Conservation (phyloP, 495 filamentous ascomycete species). For the Durotheca rogersii region DNA sequence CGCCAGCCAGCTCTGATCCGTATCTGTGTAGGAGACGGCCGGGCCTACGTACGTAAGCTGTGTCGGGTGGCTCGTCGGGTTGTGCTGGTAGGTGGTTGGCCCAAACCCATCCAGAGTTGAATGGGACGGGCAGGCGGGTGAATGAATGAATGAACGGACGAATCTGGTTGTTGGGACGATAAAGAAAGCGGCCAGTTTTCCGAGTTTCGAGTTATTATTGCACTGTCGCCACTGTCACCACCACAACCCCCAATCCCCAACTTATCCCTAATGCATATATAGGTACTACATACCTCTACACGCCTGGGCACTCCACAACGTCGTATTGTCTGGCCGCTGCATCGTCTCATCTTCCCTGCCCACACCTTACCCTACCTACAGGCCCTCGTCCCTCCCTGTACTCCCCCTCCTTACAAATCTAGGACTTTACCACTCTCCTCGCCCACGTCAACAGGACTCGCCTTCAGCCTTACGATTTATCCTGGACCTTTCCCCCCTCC, state of each 20-base stretch:
- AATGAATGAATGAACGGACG: neutral
- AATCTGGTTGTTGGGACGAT: neutral
- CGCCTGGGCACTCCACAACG: slow-evolving; percentile 11
- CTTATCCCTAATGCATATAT: too few relatives aligned
- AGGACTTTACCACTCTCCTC: slow-evolving; percentile 21
- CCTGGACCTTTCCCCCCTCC: slow-evolving; percentile 5
- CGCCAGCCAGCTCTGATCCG: neutral
- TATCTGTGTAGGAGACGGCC: neutral
- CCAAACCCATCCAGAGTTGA: too few relatives aligned
- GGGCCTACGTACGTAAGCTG: neutral
- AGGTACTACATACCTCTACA: neutral
- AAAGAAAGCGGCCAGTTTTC: too few relatives aligned
- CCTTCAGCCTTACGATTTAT: slow-evolving; percentile 23
- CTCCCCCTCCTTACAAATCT: slow-evolving; percentile 12
- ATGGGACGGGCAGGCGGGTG: too few relatives aligned
- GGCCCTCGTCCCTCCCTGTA: slow-evolving; percentile 20
- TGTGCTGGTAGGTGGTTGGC: too few relatives aligned
- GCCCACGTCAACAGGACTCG: slow-evolving; percentile 8
- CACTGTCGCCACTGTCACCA: slow-evolving; percentile 18
- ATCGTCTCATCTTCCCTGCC: slow-evolving; percentile 25
- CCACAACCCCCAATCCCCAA: too few relatives aligned
- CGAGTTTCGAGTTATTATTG: too few relatives aligned
- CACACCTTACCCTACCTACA: slow-evolving; percentile 19
- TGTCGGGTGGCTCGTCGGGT: too few relatives aligned
- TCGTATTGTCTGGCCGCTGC: slow-evolving; percentile 25